A percentile compares a stretch with the other conserved stretches of the same genome.
phyloP scores from a whole-genome alignment of 1,284 basidiomycete genomes.

The Amylostereum areolatum region DNA sequence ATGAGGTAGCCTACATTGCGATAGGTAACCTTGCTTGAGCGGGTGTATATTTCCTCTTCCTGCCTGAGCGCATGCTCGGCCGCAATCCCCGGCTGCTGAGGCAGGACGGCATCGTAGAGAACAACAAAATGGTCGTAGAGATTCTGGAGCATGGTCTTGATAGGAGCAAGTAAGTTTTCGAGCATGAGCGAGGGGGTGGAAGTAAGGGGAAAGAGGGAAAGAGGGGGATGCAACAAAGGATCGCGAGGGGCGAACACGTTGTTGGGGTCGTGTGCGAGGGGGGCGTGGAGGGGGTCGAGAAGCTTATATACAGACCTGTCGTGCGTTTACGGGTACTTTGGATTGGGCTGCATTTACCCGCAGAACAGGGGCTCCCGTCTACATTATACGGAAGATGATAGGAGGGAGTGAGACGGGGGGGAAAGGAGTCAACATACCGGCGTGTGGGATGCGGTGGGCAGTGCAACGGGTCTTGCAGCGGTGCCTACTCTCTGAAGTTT shows the following conservation, averaged over 20 bases:
- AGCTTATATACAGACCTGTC: slow-evolving; percentile 48
- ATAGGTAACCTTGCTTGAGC: slow-evolving; percentile 71
- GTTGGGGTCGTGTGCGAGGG: slow-evolving; percentile 6
- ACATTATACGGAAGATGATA: not conserved
- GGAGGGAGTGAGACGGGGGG: not conserved
- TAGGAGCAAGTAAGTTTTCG: slow-evolving; percentile 4
- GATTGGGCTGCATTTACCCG: slow-evolving; percentile 58
- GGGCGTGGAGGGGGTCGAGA: not conserved
- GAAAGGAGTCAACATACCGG: slow-evolving; percentile 24
- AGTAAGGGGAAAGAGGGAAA: not conserved
- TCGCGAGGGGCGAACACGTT: slow-evolving; percentile 8
- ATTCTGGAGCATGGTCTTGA: slow-evolving; percentile 63
- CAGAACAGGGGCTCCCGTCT: slow-evolving; percentile 65
- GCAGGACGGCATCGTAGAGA: slow-evolving; percentile 53
- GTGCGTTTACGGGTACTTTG: slow-evolving; percentile 58
- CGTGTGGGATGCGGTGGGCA: slow-evolving; percentile 32
- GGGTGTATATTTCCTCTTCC: slow-evolving; percentile 70
- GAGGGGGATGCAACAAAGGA: not conserved
- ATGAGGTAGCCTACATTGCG: slow-evolving; percentile 52
- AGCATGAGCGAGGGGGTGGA: slow-evolving; percentile 1
- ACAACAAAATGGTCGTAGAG: slow-evolving; percentile 63
- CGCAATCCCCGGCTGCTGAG: slow-evolving; percentile 51
- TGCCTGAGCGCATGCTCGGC: slow-evolving; percentile 72
- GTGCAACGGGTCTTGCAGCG: slow-evolving; percentile 31
- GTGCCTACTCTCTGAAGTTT: slow-evolving; percentile 53